Evolutionary conservation across 106 monocot genomes (phyloP).

Genomic region (Allium cepa): DNA sequence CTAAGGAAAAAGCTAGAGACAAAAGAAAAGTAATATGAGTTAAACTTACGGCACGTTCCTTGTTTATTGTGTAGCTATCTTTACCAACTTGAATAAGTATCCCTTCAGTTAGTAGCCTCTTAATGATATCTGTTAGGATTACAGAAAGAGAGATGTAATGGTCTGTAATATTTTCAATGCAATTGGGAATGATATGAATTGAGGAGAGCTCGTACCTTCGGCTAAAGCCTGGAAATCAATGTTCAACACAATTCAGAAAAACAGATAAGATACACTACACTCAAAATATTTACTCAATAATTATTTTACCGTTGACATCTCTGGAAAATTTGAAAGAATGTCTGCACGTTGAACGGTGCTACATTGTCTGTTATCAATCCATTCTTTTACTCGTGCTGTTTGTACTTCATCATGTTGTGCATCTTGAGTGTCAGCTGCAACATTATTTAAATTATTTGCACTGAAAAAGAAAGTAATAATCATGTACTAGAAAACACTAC

Average conservation of each 20-base stretch:
- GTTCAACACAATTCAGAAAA: background rate
- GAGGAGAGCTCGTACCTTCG: conserved; percentile 57
- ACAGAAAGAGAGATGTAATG: background rate
- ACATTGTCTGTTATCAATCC: conserved; percentile 60
- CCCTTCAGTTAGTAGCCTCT: conserved; percentile 67
- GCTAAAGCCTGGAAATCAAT: conserved; percentile 63
- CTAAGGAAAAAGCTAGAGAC: background rate
- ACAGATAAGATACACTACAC: background rate
- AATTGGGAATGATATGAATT: background rate
- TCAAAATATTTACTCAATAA: background rate
- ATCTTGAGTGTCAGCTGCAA: conserved; percentile 89
- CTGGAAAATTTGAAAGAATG: conserved; percentile 72
- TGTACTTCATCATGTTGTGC: conserved; percentile 61
- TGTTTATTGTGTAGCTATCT: conserved; percentile 68
- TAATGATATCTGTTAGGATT: conserved; percentile 58
- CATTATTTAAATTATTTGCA: background rate
- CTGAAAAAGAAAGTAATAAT: background rate
- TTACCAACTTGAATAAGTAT: conserved; percentile 53
- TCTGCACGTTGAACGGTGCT: conserved; percentile 53
- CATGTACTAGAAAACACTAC: background rate
- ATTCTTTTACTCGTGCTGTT: conserved; percentile 54
- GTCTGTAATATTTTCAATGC: background rate
- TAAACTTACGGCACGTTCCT: conserved; percentile 14
- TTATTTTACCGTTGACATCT: conserved; percentile 65
- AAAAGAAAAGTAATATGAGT: background rate